These are phyloP conservation scores for Dactylorhiza incarnata DNA, from an alignment of 106 monocot genomes.

Conservation along the genomic window DNA sequence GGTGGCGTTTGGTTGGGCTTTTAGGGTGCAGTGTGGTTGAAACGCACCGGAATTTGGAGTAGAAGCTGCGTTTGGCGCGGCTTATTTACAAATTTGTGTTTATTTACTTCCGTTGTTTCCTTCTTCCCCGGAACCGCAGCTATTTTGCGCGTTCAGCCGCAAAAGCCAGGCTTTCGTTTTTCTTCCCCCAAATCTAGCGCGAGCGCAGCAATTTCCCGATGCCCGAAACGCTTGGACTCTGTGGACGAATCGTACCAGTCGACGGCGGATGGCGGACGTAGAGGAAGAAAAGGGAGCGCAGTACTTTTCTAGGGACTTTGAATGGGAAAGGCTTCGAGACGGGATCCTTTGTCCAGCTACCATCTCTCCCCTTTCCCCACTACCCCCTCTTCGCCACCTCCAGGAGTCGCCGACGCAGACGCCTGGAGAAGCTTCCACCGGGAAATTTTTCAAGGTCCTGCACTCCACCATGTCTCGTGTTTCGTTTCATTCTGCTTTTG, in stretches of 20 bases:
- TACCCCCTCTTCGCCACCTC: slow-evolving; percentile 5
- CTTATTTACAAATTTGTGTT: too few relatives aligned
- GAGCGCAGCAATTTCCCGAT: too few relatives aligned
- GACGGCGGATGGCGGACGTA: slow-evolving; percentile 26
- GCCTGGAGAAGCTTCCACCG: slow-evolving; percentile 80
- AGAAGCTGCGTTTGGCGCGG: too few relatives aligned
- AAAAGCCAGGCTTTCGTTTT: too few relatives aligned
- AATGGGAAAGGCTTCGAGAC: slow-evolving; percentile 56
- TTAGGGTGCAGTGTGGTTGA: too few relatives aligned
- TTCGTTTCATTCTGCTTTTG: not conserved
- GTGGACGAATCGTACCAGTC: not conserved
- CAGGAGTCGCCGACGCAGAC: slow-evolving; percentile 24
- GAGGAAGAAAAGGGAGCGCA: slow-evolving; percentile 31
- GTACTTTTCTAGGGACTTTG: slow-evolving; percentile 79
- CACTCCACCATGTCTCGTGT: not conserved
- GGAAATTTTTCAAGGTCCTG: slow-evolving; percentile 77
- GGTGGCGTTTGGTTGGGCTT: too few relatives aligned
- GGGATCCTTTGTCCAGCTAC: slow-evolving; percentile 38
- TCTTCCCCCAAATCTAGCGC: too few relatives aligned
- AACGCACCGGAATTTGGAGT: too few relatives aligned
- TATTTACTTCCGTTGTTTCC: too few relatives aligned
- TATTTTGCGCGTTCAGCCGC: too few relatives aligned
- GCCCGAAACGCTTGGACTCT: not conserved
- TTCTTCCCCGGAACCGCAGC: too few relatives aligned
- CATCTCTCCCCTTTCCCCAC: slow-evolving; percentile 38